Conservation (phyloP, 148 eudicot species). For the Rhododendron vialii region DNA sequence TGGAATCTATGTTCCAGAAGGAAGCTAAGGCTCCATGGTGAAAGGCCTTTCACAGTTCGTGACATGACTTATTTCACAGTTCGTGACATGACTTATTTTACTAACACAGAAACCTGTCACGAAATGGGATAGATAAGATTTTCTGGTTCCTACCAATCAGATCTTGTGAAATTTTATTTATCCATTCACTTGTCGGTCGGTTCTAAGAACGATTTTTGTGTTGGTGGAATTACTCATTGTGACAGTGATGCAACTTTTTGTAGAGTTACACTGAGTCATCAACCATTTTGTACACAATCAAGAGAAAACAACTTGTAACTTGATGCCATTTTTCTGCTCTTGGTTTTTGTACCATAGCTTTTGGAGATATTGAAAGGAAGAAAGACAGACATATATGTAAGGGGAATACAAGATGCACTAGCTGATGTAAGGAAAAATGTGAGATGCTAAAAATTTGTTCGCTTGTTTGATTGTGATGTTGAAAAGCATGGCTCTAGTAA, state of each 20-base stretch:
- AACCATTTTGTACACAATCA: not conserved
- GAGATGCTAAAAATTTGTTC: too few relatives aligned
- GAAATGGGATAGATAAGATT: not conserved
- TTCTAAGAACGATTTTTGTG: not conserved
- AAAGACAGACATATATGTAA: too few relatives aligned
- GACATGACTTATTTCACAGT: not conserved
- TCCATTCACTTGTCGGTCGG: not conserved
- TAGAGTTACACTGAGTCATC: not conserved
- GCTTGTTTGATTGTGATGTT: too few relatives aligned
- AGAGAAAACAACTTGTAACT: not conserved
- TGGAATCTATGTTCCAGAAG: slow-evolving; percentile 20
- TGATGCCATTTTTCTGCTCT: not conserved
- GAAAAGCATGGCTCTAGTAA: too few relatives aligned
- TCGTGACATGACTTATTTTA: not conserved
- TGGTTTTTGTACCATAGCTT: not conserved
- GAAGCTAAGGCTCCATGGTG: slow-evolving; percentile 31
- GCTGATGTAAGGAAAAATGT: not conserved
- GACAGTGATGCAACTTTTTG: not conserved
- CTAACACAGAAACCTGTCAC: not conserved
- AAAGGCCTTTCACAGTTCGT: not conserved
- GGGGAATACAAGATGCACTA: not conserved
- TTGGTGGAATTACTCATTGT: not conserved
- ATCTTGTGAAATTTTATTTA: not conserved
- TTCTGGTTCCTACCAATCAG: not conserved
- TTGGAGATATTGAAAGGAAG: not conserved